Percentiles rank a stretch among this genome's conserved stretches.
Evolutionary conservation across 305 asterid genomes (phyloP).

Genomic region (Stenogyne calaminthoides): DNA sequence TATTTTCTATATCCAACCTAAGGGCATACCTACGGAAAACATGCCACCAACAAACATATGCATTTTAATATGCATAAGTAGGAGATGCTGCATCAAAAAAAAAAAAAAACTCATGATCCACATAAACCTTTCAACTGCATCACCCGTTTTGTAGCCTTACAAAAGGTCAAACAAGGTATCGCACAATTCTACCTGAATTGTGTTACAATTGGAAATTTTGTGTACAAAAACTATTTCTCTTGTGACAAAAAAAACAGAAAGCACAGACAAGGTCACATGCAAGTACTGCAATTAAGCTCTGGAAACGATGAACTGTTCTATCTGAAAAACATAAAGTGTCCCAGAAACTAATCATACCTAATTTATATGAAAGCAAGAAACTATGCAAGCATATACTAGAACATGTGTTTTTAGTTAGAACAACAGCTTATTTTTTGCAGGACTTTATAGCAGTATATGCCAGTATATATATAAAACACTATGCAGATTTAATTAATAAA

Average conservation of each 20-base stretch:
- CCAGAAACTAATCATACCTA: conserved; percentile 21
- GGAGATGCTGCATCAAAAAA: conserved; percentile 2
- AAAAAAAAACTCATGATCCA: neutral
- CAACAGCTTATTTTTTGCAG: neutral
- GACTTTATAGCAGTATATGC: neutral
- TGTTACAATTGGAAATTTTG: neutral
- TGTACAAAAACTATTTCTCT: neutral
- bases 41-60: conserved; percentile 17
- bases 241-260: neutral
- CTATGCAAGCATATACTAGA: conserved; percentile 13
- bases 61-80: too few relatives aligned
- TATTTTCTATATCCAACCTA: conserved; percentile 10
- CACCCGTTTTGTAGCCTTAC: conserved; percentile 6
- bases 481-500: neutral
- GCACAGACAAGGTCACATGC: neutral
- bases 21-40: conserved; percentile 13
- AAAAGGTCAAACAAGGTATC: neutral
- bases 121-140: conserved; percentile 7
- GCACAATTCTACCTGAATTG: neutral
- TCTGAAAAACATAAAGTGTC: conserved; percentile 13
- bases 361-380: conserved; percentile 15
- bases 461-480: neutral
- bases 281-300: conserved; percentile 2
- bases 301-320: conserved; percentile 11
- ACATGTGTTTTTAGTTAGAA: neutral